phyloP scores from a whole-genome alignment of 371 early-diverging fungal species.

The Mortierella sp. region DNA sequence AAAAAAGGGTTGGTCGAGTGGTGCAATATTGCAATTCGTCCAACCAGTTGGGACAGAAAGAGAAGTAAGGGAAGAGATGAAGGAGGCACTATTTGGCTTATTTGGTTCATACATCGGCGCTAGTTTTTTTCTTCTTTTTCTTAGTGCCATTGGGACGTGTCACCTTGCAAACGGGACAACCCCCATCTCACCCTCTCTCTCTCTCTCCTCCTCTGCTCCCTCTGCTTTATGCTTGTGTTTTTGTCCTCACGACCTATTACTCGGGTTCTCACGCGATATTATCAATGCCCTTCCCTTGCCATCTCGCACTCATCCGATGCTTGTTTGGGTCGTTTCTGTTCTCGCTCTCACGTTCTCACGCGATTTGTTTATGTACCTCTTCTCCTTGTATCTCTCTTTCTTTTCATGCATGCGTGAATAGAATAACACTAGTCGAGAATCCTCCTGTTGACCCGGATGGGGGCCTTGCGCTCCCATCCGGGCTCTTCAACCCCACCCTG shows the following conservation, averaged over 20 bases:
- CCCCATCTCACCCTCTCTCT: no score
- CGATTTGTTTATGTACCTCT: background rate
- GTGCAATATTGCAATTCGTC: background rate
- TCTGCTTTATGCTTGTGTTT: background rate
- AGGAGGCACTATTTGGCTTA: background rate
- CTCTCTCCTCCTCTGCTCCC: background rate
- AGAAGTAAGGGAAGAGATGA: background rate
- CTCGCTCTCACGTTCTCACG: constrained; percentile 1
- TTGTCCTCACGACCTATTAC: background rate
- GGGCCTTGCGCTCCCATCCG: constrained; percentile 42
- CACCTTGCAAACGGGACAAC: background rate
- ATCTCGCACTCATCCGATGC: background rate
- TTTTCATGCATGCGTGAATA: constrained; percentile 1
- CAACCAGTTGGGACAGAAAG: background rate
- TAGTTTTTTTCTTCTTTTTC: background rate
- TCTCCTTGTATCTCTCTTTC: background rate
- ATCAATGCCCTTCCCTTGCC: background rate
- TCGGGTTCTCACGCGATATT: constrained; percentile 20
- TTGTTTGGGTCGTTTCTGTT: background rate
- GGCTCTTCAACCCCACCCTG: constrained; percentile 30
- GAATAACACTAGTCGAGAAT: constrained; percentile 54
- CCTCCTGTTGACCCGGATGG: constrained; percentile 56
- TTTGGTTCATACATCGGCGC: background rate
- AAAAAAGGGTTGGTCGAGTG: constrained; percentile 8
- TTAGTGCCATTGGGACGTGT: background rate